These are phyloP conservation scores for Sporothrix globosa DNA, from an alignment of 2,329 filamentous ascomycete species.

Conservation along the genomic window DNA sequence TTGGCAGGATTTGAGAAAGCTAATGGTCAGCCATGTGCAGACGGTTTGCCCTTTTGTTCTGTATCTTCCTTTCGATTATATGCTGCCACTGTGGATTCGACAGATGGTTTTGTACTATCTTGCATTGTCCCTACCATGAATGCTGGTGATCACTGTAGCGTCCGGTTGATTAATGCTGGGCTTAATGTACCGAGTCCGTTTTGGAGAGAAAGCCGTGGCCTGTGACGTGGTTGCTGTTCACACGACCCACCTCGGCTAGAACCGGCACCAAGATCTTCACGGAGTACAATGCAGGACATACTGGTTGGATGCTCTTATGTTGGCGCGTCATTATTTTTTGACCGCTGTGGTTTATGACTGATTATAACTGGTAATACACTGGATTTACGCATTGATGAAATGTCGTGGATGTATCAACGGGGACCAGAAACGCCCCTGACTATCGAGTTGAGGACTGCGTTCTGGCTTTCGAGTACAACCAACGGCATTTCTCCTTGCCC, in stretches of 20 bases:
- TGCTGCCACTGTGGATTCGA: neutral
- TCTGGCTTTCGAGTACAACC: neutral
- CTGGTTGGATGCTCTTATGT: neutral
- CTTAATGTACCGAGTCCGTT: neutral
- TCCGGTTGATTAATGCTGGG: neutral
- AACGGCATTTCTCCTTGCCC: neutral
- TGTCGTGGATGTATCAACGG: neutral
- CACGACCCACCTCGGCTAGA: too few relatives aligned
- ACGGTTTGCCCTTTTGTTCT: neutral
- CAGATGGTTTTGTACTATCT: neutral
- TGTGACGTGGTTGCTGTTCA: neutral
- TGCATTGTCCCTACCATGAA: neutral
- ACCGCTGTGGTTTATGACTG: neutral
- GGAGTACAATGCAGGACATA: neutral
- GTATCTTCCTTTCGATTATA: neutral
- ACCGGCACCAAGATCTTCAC: neutral
- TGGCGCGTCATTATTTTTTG: neutral
- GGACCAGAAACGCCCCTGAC: neutral
- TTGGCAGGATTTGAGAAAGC: neutral
- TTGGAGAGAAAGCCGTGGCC: neutral
- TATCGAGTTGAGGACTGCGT: too few relatives aligned
- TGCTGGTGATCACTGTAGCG: neutral
- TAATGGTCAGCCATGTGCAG: neutral
- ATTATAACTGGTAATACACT: conserved; percentile 24
- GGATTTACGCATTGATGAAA: neutral